These are phyloP conservation scores for Globisporangium viniferum DNA, from an alignment of 352 stramenopile genomes.

Conservation along the genomic window DNA sequence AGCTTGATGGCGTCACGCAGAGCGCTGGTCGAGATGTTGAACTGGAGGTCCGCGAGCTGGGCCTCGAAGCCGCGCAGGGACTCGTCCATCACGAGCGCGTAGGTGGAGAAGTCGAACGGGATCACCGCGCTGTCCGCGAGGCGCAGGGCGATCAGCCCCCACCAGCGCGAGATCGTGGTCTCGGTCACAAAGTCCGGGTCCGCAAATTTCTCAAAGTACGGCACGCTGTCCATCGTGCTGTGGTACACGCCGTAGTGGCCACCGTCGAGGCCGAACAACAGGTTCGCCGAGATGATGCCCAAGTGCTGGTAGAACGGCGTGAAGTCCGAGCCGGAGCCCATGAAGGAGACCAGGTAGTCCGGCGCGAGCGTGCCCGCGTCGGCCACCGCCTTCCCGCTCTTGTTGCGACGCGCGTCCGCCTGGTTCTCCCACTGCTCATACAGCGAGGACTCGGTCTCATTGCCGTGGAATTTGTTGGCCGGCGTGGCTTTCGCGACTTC, in stretches of 20 bases:
- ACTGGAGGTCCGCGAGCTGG: conserved; percentile 18
- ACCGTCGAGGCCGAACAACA: conserved; percentile 39
- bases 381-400: conserved; percentile 12
- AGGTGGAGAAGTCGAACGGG: conserved; percentile 72
- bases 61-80: conserved; percentile 30
- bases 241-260: conserved; percentile 76
- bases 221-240: conserved; percentile 82
- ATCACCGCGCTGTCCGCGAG: conserved; percentile 52
- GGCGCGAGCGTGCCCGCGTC: conserved; percentile 28
- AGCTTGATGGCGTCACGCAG: conserved; percentile 39
- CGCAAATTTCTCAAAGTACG: conserved; percentile 53
- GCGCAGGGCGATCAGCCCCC: conserved; percentile 54
- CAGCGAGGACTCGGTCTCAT: conserved; percentile 25
- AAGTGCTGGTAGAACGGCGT: conserved; percentile 79
- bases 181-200: conserved; percentile 67
- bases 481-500: conserved; percentile 52
- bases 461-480: conserved; percentile 38
- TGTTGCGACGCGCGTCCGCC: conserved; percentile 22
- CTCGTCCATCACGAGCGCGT: conserved; percentile 54
- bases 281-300: conserved; percentile 69
- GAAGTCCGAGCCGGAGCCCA: conserved; percentile 64
- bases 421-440: conserved; percentile 39
- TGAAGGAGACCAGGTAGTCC: conserved; percentile 39
- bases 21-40: conserved; percentile 28
- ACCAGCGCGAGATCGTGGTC: conserved; percentile 46